Evolutionary conservation across 2,329 filamentous ascomycete species (phyloP), one percentile per base, ranked within the genome.

Genomic region (Apiospora phragmitis): DNA sequence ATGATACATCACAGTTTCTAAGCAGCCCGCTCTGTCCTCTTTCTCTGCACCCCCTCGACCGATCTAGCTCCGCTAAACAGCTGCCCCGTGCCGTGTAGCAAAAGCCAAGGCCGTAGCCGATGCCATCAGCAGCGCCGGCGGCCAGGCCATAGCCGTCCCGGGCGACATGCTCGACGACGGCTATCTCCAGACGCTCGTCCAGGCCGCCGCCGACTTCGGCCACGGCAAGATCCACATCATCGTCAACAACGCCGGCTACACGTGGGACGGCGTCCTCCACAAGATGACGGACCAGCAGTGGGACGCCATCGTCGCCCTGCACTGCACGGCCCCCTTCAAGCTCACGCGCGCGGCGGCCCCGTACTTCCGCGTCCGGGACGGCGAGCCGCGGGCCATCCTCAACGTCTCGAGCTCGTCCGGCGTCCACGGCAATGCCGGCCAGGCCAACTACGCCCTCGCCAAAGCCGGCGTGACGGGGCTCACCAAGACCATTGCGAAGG

Each of bases 221-320:
- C 85, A 88, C 74, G 94, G 94, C 77, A 97, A 97, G 85, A 94
- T 97, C 73, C 92, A 97, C 81, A 92, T 96, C 79, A 92, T 97
- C 70, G 93, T 97, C 71, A 97, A 97, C 83, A 97, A 97, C 80
- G 94, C 94, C 0, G 94, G 94, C 55, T 97, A 94, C 83, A 97
- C 94, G 0, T 97, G 94, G 93, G 94, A 97, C 80, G 94, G 92
- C 8, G 94, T 97, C 49, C 94, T 97, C 75, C 93, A 97, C 86
- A 97, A 96, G 87, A 95, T 94, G 86, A 93, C 91, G 21, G 93
- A 97, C 85, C 93, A 93, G 84, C 94, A 97, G 86, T 97, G 93
- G 93, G 92, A 96, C 73, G 94, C 92, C 68, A 97, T 97, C 80
- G 84, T 97, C 41, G 90, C 91, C 29, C 86, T 97, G 66, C 94